These are phyloP conservation scores for Xerocomellus intermedius DNA, from an alignment of 768 basidiomycete species.

Conservation along the genomic window DNA sequence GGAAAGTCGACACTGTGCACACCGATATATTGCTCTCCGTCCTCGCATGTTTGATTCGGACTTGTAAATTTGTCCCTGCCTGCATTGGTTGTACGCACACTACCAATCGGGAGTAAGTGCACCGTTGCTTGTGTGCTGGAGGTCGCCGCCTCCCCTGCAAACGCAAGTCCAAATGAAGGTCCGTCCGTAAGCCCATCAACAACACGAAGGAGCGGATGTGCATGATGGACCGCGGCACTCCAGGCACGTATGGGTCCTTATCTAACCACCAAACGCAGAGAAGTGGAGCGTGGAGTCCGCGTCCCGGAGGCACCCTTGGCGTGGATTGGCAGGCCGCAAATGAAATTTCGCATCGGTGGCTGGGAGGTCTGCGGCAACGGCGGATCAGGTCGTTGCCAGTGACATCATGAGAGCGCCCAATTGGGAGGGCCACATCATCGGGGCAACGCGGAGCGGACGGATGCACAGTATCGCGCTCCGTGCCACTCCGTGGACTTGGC, in stretches of 20 bases:
- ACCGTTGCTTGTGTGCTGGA: not conserved
- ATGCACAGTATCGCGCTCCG: not conserved
- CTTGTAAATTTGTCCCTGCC: not conserved
- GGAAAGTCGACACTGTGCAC: too few species aligned
- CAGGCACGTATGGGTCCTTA: not conserved
- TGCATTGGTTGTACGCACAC: not conserved
- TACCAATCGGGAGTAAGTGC: not conserved
- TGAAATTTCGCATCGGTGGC: not conserved
- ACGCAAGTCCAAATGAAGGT: not conserved
- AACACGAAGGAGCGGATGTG: too few species aligned
- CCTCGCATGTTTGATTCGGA: not conserved
- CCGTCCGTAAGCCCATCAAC: not conserved
- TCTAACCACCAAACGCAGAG: not conserved
- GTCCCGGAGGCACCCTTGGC: not conserved
- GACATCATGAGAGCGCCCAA: not conserved
- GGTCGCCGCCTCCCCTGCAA: not conserved
- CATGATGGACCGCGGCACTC: not conserved
- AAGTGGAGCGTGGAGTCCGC: conserved; percentile 1
- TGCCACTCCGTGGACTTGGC: not conserved
- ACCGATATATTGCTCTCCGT: not conserved
- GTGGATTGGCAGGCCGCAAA: not conserved
- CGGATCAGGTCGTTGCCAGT: not conserved
- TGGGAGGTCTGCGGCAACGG: not conserved
- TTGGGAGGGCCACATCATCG: not conserved
- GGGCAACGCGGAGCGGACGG: not conserved